A percentile compares a stretch with the other conserved stretches of the same genome.
These are phyloP conservation scores for Oemleria cerasiformis DNA, from an alignment of 306 rosid genomes.

Conservation along the genomic window DNA sequence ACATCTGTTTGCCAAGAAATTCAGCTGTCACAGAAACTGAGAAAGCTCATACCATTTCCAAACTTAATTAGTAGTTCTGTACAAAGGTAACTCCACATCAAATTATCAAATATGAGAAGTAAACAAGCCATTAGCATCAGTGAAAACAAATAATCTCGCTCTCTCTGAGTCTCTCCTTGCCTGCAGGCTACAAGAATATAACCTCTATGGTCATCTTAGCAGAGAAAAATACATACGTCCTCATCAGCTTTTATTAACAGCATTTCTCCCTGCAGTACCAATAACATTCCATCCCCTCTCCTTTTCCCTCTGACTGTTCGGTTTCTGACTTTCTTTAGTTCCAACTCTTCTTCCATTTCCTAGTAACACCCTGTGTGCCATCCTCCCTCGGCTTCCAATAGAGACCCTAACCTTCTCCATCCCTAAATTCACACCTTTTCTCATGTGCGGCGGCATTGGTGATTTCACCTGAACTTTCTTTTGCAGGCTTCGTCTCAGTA, in stretches of 20 bases:
- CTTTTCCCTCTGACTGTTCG: conserved; percentile 60
- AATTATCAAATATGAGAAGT: neutral
- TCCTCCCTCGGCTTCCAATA: conserved; percentile 76
- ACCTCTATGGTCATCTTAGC: neutral
- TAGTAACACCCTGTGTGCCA: conserved; percentile 52
- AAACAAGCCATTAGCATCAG: conserved; percentile 1
- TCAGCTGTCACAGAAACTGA: neutral
- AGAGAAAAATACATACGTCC: neutral
- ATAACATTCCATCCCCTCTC: conserved; percentile 81
- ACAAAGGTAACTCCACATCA: neutral
- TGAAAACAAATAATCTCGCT: neutral
- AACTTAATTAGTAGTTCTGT: neutral
- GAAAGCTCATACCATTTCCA: neutral
- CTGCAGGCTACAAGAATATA: conserved; percentile 8
- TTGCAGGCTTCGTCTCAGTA: conserved; percentile 70
- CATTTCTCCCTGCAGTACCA: conserved; percentile 43
- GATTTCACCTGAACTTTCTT: conserved; percentile 62
- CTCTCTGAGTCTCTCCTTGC: neutral
- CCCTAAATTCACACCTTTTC: conserved; percentile 78
- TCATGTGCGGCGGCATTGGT: conserved; percentile 66
- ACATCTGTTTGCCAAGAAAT: neutral
- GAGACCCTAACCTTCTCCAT: conserved; percentile 86
- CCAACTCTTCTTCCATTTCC: conserved; percentile 57
- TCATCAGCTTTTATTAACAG: neutral
- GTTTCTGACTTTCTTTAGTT: conserved; percentile 58